phyloP scores from a whole-genome alignment of 805 yeast species.

The Cyberlindnera bimundalis region DNA sequence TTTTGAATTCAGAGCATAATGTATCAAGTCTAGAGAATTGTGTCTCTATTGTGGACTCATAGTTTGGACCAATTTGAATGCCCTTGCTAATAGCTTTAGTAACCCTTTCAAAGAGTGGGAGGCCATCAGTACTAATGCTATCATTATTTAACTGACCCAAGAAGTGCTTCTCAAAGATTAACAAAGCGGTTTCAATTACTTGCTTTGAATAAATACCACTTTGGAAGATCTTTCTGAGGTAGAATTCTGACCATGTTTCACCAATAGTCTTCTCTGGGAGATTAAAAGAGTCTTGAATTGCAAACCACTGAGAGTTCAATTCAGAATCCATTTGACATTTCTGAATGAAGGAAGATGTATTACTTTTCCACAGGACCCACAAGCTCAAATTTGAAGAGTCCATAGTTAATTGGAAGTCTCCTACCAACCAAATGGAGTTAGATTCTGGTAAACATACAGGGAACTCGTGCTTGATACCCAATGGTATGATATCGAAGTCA shows the following conservation, averaged over 20 bases:
- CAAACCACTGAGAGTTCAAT: slow-evolving; percentile 22
- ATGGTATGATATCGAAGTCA: slow-evolving; percentile 25
- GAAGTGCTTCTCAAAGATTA: slow-evolving; percentile 47
- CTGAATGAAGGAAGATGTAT: slow-evolving; percentile 48
- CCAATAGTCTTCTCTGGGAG: slow-evolving; percentile 20
- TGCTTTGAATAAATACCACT: slow-evolving; percentile 45
- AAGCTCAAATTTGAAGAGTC: slow-evolving; percentile 28
- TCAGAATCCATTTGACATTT: slow-evolving; percentile 31
- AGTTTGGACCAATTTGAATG: slow-evolving; percentile 30
- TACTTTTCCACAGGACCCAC: slow-evolving; percentile 60
- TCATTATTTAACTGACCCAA: slow-evolving; percentile 25
- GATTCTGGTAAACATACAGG: slow-evolving; percentile 32
- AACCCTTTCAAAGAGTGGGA: slow-evolving; percentile 34
- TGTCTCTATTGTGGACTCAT: slow-evolving; percentile 37
- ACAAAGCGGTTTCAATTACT: slow-evolving; percentile 49
- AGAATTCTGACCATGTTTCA: slow-evolving; percentile 38
- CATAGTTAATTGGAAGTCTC: slow-evolving; percentile 38
- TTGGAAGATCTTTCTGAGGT: slow-evolving; percentile 44
- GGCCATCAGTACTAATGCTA: slow-evolving; percentile 15
- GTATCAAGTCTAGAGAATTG: slow-evolving; percentile 71
- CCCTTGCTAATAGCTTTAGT: slow-evolving; percentile 31
- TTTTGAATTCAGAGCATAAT: slow-evolving; percentile 67
- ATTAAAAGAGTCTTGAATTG: slow-evolving; percentile 11
- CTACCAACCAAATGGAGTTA: slow-evolving; percentile 44
- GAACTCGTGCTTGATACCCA: slow-evolving; percentile 29